These are phyloP conservation scores for Acephala macrosclerotiorum DNA, from an alignment of 2,329 filamentous ascomycete genomes.

Conservation along the genomic window DNA sequence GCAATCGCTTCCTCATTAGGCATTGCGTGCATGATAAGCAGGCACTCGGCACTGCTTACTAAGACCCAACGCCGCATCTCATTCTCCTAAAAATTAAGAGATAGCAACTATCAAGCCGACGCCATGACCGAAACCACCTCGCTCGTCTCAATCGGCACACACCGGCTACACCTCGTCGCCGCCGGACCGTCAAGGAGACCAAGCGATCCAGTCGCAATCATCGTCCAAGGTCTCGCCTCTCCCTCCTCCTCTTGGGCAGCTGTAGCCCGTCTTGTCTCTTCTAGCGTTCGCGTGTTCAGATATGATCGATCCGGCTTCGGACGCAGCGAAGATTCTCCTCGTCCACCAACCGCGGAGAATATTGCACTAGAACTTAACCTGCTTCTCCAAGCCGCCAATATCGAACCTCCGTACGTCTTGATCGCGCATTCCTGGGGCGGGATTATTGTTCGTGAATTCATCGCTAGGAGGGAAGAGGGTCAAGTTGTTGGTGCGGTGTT, in stretches of 20 bases:
- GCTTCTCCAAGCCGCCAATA: conserved; percentile 20
- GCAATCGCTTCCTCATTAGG: background rate
- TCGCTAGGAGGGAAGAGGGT: conserved; percentile 14
- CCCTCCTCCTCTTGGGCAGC: conserved; percentile 26
- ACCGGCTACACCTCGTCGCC: conserved; percentile 25
- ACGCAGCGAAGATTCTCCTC: conserved; percentile 20
- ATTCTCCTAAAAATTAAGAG: background rate
- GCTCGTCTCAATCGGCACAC: conserved; percentile 28
- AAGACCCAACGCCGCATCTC: background rate
- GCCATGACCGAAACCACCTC: background rate
- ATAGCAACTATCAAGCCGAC: background rate
- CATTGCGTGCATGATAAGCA: background rate
- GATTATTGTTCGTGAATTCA: conserved; percentile 28
- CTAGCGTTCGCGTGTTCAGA: conserved; percentile 17
- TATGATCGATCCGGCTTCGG: conserved; percentile 33
- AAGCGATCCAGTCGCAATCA: conserved; percentile 19
- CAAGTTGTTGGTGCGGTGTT: conserved; percentile 32
- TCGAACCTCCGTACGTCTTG: conserved; percentile 29
- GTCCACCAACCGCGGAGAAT: conserved; percentile 22
- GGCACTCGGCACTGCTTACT: background rate
- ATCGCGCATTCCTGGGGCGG: conserved; percentile 34
- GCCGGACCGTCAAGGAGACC: conserved; percentile 18
- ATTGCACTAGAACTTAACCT: conserved; percentile 28
- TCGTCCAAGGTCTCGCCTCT: conserved; percentile 26
- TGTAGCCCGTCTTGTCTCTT: conserved; percentile 16